These are phyloP conservation scores for Allium sativum DNA, from an alignment of 106 monocot genomes.

Conservation along the genomic window DNA sequence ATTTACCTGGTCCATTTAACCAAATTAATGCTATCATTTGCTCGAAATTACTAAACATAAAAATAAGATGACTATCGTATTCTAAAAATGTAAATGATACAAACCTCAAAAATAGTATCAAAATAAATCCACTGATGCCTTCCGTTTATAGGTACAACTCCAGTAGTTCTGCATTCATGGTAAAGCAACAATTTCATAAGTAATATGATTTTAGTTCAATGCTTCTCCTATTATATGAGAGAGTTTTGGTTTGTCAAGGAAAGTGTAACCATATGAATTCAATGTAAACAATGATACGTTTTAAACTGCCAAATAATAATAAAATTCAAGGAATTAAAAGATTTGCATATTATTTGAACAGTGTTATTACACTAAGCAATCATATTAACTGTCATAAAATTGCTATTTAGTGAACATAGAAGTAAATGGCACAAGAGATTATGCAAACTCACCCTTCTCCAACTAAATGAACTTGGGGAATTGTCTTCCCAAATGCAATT, in stretches of 20 bases:
- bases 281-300: background rate
- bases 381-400: background rate
- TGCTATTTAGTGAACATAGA: background rate
- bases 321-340: background rate
- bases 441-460: conserved; percentile 32
- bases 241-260: background rate
- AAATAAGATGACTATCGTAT: background rate
- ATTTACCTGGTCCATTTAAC: too few relatives aligned
- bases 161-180: conserved; percentile 15
- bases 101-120: conserved; percentile 16
- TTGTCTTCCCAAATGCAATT: conserved; percentile 14
- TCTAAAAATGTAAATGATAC: background rate
- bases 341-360: background rate
- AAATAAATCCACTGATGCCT: conserved; percentile 29
- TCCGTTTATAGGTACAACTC: conserved; percentile 20
- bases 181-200: background rate
- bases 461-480: conserved; percentile 28
- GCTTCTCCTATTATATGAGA: background rate
- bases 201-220: background rate
- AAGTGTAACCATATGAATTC: background rate
- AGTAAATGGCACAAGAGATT: background rate
- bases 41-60: too few relatives aligned
- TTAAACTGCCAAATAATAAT: background rate
- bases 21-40: too few relatives aligned
- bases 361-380: too few relatives aligned